phyloP scores from a whole-genome alignment of 208 protist genomes.

The Phytomonas francai region DNA sequence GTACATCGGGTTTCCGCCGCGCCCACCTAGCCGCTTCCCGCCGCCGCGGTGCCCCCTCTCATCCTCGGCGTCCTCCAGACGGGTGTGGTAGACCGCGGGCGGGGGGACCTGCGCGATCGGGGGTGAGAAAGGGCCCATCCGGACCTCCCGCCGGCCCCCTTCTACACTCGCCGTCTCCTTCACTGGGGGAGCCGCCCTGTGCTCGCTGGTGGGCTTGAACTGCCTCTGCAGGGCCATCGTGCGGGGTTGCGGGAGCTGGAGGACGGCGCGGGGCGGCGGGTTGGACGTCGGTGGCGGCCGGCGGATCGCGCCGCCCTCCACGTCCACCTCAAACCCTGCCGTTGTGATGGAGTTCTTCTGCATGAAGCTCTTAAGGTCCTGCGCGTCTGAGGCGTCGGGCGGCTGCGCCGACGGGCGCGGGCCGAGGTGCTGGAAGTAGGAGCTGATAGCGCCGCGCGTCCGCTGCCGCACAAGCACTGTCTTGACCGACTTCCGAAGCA shows the following conservation, averaged over 20 bases:
- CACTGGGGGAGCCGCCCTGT: slow-evolving; percentile 9
- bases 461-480: slow-evolving; percentile 21
- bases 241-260: slow-evolving; percentile 60
- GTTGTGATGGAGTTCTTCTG: slow-evolving; percentile 2
- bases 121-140: background rate
- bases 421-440: background rate
- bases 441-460: background rate
- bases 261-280: slow-evolving; percentile 9
- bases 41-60: slow-evolving; percentile 30
- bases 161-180: slow-evolving; percentile 4
- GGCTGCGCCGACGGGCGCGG: background rate
- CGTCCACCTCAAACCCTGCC: background rate
- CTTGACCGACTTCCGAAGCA: slow-evolving; percentile 14
- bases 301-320: background rate
- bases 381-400: background rate
- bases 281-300: slow-evolving; percentile 10
- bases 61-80: slow-evolving; percentile 16
- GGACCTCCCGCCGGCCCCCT: background rate
- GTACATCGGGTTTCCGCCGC: background rate
- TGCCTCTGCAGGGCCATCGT: slow-evolving; percentile 36
- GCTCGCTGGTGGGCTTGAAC: slow-evolving; percentile 17
- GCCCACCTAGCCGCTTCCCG: slow-evolving; percentile 14
- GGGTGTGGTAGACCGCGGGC: slow-evolving; percentile 7
- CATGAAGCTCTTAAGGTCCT: background rate
- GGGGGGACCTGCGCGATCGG: background rate